Base-by-base conservation (phyloP, 768 basidiomycete species). In the Glaciozyma martinii region DNA sequence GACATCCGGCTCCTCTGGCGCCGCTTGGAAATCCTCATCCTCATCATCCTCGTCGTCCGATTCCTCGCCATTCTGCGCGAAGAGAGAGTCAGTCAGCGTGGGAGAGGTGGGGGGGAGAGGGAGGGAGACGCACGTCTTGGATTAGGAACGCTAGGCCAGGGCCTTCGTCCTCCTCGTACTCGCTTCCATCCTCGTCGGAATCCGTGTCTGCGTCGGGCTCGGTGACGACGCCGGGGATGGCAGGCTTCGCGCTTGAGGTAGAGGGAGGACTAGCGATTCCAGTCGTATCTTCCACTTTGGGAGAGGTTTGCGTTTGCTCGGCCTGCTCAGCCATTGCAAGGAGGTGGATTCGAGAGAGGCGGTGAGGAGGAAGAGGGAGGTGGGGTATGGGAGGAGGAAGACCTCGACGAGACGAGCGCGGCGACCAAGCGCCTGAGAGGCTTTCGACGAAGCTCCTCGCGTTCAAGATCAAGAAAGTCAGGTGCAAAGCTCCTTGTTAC, bases 91-190 rank as follows among this genome's bases (percentile, higher is more conserved):
- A 40, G 37, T n/a, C n/a, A n/a, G n/a, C n/a, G n/a, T 40, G 37
- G 37, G 37, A 40, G 37, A 40, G 37, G 37, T 40, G 15, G 37
- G 37, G 12, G 32, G 23, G 13, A 40, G 53, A 9, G 60, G 19
- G 40, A 18, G 47, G 46, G 46, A 3, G 46, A 32, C 63, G 53
- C 44, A 68, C 67, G 15, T 61, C 61, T 18, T 47, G 53, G 29
- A 68, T 59, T 7, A 68, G 42, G 55, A 68, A 68, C 30, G 60
- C 61, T 18, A 68, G 46, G 4, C 67, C 67, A 4, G 67, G 67
- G 3, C 67, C 67, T 18, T 64, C 67, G n/a, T 68, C 67, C 18
- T 68, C 62, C 21, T 56, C 62, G 6, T 56, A 46, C 27, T 61
- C 60, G n/a, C 30, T 33, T 25, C 65, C 66, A 19, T 54, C 47